Evolutionary conservation across 352 stramenopile species (phyloP).

Genomic region (Phytophthora palmivora): DNA sequence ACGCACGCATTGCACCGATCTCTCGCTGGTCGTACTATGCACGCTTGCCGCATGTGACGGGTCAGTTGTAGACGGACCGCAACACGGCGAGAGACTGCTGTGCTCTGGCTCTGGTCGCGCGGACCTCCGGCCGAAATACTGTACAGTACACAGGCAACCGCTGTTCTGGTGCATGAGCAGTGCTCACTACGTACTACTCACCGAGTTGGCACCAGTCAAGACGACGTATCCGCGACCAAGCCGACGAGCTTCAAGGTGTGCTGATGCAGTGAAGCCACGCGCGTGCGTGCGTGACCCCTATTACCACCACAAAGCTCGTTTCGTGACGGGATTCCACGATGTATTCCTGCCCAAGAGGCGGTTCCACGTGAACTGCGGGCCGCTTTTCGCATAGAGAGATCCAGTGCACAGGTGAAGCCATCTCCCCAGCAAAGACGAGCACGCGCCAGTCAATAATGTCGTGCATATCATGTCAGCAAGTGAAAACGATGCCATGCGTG

Average conservation of each 20-base stretch:
- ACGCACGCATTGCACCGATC: constrained; percentile 2
- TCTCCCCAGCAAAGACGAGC: constrained; percentile 1
- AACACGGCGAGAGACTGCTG: no score
- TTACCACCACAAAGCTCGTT: neutral
- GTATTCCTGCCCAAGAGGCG: constrained; percentile 15
- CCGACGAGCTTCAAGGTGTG: neutral
- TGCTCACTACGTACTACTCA: no score
- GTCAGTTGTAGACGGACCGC: constrained; percentile 26
- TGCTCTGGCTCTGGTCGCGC: constrained; percentile 19
- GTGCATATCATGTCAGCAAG: no score
- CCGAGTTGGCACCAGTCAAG: no score
- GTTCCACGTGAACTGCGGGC: constrained; percentile 9
- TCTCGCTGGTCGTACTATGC: constrained; percentile 24
- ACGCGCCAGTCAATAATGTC: constrained; percentile 9
- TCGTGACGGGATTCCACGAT: constrained; percentile 19
- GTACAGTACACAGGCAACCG: neutral
- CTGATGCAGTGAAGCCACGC: constrained; percentile 19
- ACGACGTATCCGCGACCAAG: no score
- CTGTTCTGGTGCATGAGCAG: no score
- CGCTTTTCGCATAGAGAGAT: constrained; percentile 38
- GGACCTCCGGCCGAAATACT: neutral
- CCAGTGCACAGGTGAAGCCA: constrained; percentile 6
- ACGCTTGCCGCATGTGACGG: constrained; percentile 23
- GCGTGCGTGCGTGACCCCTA: neutral
- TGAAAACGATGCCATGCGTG: no score